Base-by-base conservation (phyloP, 345 rosid genomes). In the Brassica cretica region DNA sequence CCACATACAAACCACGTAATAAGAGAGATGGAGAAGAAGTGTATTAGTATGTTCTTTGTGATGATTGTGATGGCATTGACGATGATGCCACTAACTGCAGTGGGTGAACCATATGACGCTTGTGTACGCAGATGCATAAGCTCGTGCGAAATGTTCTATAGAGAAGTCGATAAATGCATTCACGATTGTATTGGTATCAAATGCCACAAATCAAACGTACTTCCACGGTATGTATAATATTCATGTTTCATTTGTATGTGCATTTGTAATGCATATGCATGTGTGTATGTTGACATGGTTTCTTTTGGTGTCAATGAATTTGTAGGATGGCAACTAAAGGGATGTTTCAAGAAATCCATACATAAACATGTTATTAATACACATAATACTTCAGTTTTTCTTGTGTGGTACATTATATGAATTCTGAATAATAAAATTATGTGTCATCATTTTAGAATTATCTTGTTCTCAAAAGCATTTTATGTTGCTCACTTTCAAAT, bases 101-200 rank as follows among this genome's bases (percentile, higher is more conserved):
- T 10, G 8, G 53, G 51, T 65, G 69, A 65, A 37, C 11, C 68
- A 16, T 64, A 64, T 16, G 16, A 37, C 0, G 30, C 27, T 8
- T 65, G 69, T 65, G 3, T 1, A 0, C 3, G 3, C 1, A 65
- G n/a, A 7, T 65, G 69, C 16, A 3, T 3, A 0, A 2, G 4
- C 51, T 35, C 51, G 15, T 65, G 69, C 6, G 7, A 35, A 37
- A 65, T 65, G 5, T 65, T 16, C 19, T 37, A 1, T 10, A n/a
- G 3, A 7, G 53, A 6, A 2, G 16, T 16, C 6, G 53, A 65
- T 0, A 65, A 65, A 10, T 65, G 53, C 29, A 65, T 35, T 37
- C 69, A 65, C 15, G 69, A 37, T 65, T 37, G 69, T 37, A 2
- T 65, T 65, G 69, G 53, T 18, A n/a, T 10, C 30, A 65, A 65